Evolutionary conservation across 2,329 filamentous ascomycete genomes (phyloP).

Genomic region (Trichoderma sp.): DNA sequence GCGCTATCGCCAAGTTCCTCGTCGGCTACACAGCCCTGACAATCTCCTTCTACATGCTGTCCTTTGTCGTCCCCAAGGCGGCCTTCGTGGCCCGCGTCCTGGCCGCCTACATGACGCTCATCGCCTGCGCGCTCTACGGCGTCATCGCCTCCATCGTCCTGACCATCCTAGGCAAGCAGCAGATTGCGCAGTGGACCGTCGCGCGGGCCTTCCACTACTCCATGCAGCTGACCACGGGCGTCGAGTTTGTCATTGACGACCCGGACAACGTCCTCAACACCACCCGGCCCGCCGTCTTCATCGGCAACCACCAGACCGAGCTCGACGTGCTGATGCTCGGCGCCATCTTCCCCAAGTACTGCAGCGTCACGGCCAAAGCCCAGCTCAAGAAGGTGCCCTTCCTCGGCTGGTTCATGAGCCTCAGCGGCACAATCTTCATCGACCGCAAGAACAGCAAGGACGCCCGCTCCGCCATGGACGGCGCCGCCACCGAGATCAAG

Average conservation of each 20-base stretch:
- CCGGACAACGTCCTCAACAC: constrained; percentile 58
- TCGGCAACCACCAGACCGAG: constrained; percentile 95
- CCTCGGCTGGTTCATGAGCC: constrained; percentile 89
- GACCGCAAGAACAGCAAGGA: constrained; percentile 82
- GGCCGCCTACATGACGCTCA: constrained; percentile 61
- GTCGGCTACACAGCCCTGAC: constrained; percentile 51
- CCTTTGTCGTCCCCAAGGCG: constrained; percentile 54
- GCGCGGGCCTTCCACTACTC: constrained; percentile 75
- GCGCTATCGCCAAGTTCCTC: constrained; percentile 46
- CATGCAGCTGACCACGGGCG: constrained; percentile 72
- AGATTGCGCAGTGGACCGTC: constrained; percentile 81
- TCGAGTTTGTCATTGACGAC: constrained; percentile 74
- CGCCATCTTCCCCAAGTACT: constrained; percentile 83
- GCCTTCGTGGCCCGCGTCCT: constrained; percentile 68
- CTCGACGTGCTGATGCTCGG: constrained; percentile 92
- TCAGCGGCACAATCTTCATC: constrained; percentile 91
- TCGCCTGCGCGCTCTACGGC: constrained; percentile 66
- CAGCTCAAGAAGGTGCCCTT: constrained; percentile 76
- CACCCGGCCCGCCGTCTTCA: constrained; percentile 78
- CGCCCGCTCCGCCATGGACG: constrained; percentile 79
- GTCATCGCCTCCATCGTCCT: constrained; percentile 71
- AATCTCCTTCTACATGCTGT: constrained; percentile 60
- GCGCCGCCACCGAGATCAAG: constrained; percentile 77
- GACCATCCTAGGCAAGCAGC: constrained; percentile 66
- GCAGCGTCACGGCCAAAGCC: constrained; percentile 89